Evolutionary conservation across 2,329 filamentous ascomycete species (phyloP).

Genomic region (Epichloe sylvatica): DNA sequence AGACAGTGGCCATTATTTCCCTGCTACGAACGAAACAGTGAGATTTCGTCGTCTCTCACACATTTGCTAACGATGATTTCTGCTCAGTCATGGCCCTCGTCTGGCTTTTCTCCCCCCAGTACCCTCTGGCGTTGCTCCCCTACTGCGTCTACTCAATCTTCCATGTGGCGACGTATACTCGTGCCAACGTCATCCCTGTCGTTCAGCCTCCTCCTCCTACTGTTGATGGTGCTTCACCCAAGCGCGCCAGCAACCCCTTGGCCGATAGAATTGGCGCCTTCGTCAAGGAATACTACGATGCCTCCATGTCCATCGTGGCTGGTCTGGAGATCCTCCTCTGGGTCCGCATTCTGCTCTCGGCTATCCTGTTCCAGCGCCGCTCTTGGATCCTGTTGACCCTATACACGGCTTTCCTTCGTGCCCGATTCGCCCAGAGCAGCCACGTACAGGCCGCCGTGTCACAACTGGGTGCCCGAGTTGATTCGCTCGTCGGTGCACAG

Average conservation of each 20-base stretch:
- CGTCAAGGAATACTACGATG: constrained; percentile 96
- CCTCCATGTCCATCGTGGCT: constrained; percentile 87
- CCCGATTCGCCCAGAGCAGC: constrained; percentile 75
- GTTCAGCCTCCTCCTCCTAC: constrained; percentile 53
- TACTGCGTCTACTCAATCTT: constrained; percentile 97
- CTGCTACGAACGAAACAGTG: too few relatives aligned
- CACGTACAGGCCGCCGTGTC: constrained; percentile 80
- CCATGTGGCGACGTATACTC: constrained; percentile 93
- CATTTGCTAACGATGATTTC: background rate
- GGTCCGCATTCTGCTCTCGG: constrained; percentile 66
- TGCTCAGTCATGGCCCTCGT: constrained; percentile 72
- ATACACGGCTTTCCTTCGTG: constrained; percentile 87
- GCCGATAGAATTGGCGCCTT: constrained; percentile 80
- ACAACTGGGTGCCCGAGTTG: constrained; percentile 58
- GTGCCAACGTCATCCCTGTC: constrained; percentile 82
- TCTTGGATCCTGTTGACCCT: constrained; percentile 77
- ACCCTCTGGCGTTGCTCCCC: constrained; percentile 78
- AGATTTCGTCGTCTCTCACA: background rate
- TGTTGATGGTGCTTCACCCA: constrained; percentile 43
- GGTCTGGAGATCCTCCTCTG: constrained; percentile 78
- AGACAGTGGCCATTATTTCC: background rate
- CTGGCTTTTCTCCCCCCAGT: constrained; percentile 82
- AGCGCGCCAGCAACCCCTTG: constrained; percentile 41
- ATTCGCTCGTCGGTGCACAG: constrained; percentile 73
- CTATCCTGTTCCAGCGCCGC: constrained; percentile 75